Percentiles rank a stretch among this genome's conserved stretches.
Evolutionary conservation across 345 rosid species (phyloP).

Genomic region (Citrus trifoliata): DNA sequence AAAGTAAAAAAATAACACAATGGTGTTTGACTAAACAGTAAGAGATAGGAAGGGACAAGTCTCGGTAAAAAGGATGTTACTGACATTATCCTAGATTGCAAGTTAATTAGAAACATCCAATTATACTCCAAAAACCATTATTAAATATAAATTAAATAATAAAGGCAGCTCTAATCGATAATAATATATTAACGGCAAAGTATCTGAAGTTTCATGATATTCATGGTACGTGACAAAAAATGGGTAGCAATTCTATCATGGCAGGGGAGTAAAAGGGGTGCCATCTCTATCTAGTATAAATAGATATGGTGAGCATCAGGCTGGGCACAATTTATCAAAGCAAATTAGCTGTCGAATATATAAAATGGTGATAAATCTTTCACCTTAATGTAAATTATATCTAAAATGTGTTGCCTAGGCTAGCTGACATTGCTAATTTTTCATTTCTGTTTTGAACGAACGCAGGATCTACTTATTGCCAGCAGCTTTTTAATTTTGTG

Average conservation of each 20-base stretch:
- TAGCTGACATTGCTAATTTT: not conserved
- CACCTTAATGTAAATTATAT: not conserved
- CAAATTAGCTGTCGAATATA: not conserved
- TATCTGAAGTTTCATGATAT: not conserved
- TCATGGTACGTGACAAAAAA: not conserved
- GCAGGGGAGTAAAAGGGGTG: not conserved
- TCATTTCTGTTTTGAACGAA: not conserved
- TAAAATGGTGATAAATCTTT: not conserved
- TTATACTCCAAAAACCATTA: not conserved
- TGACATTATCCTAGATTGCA: not conserved
- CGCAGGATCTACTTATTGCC: not conserved
- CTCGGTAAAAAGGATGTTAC: no score
- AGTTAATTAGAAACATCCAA: not conserved
- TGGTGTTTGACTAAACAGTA: not conserved
- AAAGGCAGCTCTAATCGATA: not conserved
- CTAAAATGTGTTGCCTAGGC: not conserved
- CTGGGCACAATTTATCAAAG: not conserved
- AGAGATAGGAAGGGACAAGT: not conserved
- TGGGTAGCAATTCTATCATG: not conserved
- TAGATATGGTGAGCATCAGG: not conserved
- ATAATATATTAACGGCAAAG: not conserved
- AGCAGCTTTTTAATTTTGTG: not conserved
- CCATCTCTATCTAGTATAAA: not conserved
- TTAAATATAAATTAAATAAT: not conserved
- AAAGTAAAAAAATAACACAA: no score